A percentile compares a stretch with the other conserved stretches of the same genome.
Conservation (phyloP, 1,284 basidiomycete genomes). For the Ganoderma resinaceum region DNA sequence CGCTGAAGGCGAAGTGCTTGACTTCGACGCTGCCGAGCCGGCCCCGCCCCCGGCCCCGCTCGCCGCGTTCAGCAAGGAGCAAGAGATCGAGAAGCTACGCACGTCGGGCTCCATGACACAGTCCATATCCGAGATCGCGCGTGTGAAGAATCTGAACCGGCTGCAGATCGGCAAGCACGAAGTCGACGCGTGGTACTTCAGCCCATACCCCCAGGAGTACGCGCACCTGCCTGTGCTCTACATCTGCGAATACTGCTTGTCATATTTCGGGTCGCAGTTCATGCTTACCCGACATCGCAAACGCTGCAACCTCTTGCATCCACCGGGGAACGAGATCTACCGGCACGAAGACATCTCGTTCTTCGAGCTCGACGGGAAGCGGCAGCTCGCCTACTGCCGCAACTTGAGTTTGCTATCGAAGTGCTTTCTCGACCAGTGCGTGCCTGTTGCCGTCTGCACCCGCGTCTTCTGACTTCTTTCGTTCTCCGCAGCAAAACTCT, state of each 20-base stretch:
- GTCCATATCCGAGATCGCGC: constrained; percentile 94
- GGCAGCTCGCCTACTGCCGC: constrained; percentile 96
- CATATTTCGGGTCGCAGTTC: constrained; percentile 87
- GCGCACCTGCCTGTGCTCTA: constrained; percentile 95
- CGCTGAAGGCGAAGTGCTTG: constrained; percentile 55
- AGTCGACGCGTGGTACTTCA: constrained; percentile 99
- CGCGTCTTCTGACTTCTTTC: constrained; percentile 34
- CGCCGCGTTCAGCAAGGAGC: constrained; percentile 88
- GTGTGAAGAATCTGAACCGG: constrained; percentile 98
- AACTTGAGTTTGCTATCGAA: constrained; percentile 97
- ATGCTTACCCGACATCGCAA: constrained; percentile 91
- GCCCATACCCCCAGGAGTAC: constrained; percentile 98
- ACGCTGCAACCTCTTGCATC: constrained; percentile 94
- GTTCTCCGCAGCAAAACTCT: constrained; percentile 83
- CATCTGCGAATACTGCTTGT: constrained; percentile 98
- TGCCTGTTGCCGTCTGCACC: constrained; percentile 14
- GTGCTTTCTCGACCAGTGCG: constrained; percentile 96
- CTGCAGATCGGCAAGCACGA: constrained; percentile 97
- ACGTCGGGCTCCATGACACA: constrained; percentile 99
- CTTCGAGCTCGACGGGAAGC: constrained; percentile 98
- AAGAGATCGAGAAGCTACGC: constrained; percentile 98
- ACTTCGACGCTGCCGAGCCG: constrained; percentile 44
- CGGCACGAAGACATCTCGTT: constrained; percentile 96
- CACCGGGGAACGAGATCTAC: constrained; percentile 99
- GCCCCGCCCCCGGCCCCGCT: constrained; percentile 52